Base-by-base conservation (phyloP, 2,329 filamentous ascomycete genomes). In the Davidsoniella neocaledoniae region DNA sequence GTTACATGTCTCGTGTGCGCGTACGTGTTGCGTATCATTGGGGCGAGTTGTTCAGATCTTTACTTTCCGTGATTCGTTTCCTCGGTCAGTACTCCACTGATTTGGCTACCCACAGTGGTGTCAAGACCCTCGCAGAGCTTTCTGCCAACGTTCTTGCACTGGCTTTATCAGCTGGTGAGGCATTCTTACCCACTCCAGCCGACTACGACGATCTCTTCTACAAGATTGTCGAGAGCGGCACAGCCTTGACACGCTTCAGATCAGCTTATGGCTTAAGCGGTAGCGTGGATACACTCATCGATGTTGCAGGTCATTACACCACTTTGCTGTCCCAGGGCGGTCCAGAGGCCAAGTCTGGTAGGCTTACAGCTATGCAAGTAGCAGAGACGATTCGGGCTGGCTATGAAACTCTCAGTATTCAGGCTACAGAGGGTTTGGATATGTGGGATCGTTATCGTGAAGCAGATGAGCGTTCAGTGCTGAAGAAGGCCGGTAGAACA, bases 121-220 rank as follows among this genome's bases (percentile, higher is more conserved):
- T 88, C n/a, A 73, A 81, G 41, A 76, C 74, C 9, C 72, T 96
- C 23, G 76, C 93, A 14, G 79, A 83, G 57, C 74, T 81, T 33
- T 74, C 94, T 1, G 81, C 91, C 47, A 87, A 91, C 59, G 69
- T 95, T 5, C 71, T 95, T 38, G 86, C 86, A 1, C 74, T 95
- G 38, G 84, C 86, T 2, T 71, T 98, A 6, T 91, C 85, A 1
- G 77, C 79, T 2, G 91, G 91, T 5, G 91, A 96, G 62, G 80
- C 83, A 2, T 96, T 98, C 64, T 72, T 98, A 6, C 91, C 90
- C 0, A 85, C 84, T 26, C 81, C 87, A 0, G 76, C 83, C 16
- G 81, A 86, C 1, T 96, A 96, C 63, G 91, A 98, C 58, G 91
- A 98, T 60, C 72, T 98, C 0, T 96, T 98, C 67, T 98, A 98